phyloP scores from a whole-genome alignment of 768 basidiomycete species.

The Gelatoporia subvermispora region DNA sequence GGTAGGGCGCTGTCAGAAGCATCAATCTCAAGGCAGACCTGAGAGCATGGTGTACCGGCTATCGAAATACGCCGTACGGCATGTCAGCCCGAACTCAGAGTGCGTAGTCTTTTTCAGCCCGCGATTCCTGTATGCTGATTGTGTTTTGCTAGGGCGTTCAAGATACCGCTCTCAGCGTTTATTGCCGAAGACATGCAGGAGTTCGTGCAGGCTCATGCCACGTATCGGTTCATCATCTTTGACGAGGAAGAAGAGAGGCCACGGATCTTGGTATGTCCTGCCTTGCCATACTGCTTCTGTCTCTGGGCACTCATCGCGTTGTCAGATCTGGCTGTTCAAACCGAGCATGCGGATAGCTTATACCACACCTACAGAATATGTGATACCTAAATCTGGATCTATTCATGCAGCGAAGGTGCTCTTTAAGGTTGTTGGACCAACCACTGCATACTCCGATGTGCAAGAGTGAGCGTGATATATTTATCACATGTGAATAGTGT shows the following conservation, averaged over 20 bases:
- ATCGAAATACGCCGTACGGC: slow-evolving; percentile 80
- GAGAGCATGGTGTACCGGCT: slow-evolving; percentile 55
- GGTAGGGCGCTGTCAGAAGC: slow-evolving; percentile 65
- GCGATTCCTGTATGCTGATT: slow-evolving; percentile 1
- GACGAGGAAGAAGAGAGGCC: slow-evolving; percentile 85
- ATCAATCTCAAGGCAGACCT: slow-evolving; percentile 27
- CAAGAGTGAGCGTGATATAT: slow-evolving; percentile 38
- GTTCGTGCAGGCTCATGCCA: slow-evolving; percentile 86
- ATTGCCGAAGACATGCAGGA: slow-evolving; percentile 90
- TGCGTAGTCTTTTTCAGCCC: slow-evolving; percentile 34
- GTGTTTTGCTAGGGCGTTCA: slow-evolving; percentile 25
- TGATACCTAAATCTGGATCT: slow-evolving; percentile 57
- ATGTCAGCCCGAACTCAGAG: slow-evolving; percentile 57
- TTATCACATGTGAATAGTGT: neutral
- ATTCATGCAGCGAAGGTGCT: slow-evolving; percentile 78
- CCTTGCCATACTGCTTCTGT: neutral
- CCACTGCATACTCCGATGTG: slow-evolving; percentile 46
- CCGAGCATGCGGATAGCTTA: slow-evolving; percentile 81
- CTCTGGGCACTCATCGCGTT: neutral
- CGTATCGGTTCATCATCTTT: slow-evolving; percentile 83
- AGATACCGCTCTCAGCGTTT: slow-evolving; percentile 77
- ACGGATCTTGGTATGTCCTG: slow-evolving; percentile 63
- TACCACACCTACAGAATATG: slow-evolving; percentile 45
- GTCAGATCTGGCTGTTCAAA: slow-evolving; percentile 92
- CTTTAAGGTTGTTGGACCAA: slow-evolving; percentile 71